phyloP scores from a whole-genome alignment of 78 protist species.

The Fonticula alba region DNA sequence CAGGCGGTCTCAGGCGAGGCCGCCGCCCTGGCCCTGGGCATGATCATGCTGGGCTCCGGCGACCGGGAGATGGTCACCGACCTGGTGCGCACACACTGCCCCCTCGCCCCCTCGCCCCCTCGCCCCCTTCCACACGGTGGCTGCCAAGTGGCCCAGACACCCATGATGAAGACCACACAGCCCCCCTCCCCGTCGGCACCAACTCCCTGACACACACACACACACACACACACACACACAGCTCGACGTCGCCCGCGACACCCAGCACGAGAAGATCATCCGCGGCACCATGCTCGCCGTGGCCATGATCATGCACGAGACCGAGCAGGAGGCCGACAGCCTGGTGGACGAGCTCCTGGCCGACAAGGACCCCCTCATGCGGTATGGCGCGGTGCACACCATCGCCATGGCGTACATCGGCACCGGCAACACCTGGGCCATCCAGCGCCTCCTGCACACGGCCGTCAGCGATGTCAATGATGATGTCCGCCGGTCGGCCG shows the following conservation, averaged over 20 bases:
- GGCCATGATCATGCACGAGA: constrained; percentile 64
- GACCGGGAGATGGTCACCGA: constrained; percentile 39
- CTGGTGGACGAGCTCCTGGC: constrained; percentile 50
- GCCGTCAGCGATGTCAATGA: constrained; percentile 91
- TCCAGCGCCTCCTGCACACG: constrained; percentile 71
- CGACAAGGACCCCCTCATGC: constrained; percentile 55
- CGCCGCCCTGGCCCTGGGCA: constrained; percentile 87
- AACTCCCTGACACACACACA: neutral
- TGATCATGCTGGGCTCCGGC: constrained; percentile 79
- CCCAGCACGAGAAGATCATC: constrained; percentile 93
- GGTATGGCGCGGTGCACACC: constrained; percentile 76
- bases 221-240: too few species aligned
- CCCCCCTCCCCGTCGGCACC: too few species aligned
- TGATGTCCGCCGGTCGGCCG: constrained; percentile 96
- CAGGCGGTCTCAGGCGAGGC: constrained; percentile 91
- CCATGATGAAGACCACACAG: too few species aligned
- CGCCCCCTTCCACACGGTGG: too few species aligned
- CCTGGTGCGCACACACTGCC: constrained; percentile 31
- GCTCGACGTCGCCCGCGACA: constrained; percentile 69
- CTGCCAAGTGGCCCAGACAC: too few species aligned
- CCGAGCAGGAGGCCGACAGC: constrained; percentile 64
- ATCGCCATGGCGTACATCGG: constrained; percentile 89
- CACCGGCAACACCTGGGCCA: constrained; percentile 62
- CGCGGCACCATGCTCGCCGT: constrained; percentile 75
- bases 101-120: neutral